Evolutionary conservation across 2,329 filamentous ascomycete genomes (phyloP).

Genomic region (Fusarium sp.): DNA sequence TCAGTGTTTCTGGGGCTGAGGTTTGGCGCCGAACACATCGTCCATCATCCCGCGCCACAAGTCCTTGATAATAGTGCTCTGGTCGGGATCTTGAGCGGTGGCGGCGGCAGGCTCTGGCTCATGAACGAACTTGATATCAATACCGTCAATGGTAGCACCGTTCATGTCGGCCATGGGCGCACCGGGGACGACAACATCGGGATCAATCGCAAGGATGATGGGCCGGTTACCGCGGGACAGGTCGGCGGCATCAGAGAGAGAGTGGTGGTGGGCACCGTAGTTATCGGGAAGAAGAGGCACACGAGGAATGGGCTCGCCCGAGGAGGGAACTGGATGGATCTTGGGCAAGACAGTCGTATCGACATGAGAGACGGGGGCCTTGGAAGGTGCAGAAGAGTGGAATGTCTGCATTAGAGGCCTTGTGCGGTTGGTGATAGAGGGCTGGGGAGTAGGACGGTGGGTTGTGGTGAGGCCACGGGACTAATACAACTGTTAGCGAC

Average conservation of each 20-base stretch:
- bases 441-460: slow-evolving; percentile 64
- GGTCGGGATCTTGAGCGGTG: slow-evolving; percentile 49
- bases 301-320: slow-evolving; percentile 61
- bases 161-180: slow-evolving; percentile 72
- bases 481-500: slow-evolving; percentile 44
- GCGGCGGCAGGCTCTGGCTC: slow-evolving; percentile 44
- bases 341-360: slow-evolving; percentile 70
- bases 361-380: slow-evolving; percentile 59
- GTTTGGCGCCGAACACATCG: slow-evolving; percentile 55
- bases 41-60: slow-evolving; percentile 72
- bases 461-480: slow-evolving; percentile 63
- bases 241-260: slow-evolving; percentile 60
- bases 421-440: slow-evolving; percentile 61
- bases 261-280: slow-evolving; percentile 61
- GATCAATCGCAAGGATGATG: slow-evolving; percentile 71
- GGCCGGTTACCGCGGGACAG: slow-evolving; percentile 61
- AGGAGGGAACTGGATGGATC: slow-evolving; percentile 51
- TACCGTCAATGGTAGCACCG: slow-evolving; percentile 70
- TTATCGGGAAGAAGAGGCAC: slow-evolving; percentile 75
- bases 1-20: slow-evolving; percentile 29
- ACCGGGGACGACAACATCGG: slow-evolving; percentile 66
- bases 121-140: slow-evolving; percentile 69
- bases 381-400: slow-evolving; percentile 63
- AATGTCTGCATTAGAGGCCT: slow-evolving; percentile 77
- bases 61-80: slow-evolving; percentile 66